Conservation (phyloP, 2,329 filamentous ascomycete genomes). For the Alternaria gaisen region DNA sequence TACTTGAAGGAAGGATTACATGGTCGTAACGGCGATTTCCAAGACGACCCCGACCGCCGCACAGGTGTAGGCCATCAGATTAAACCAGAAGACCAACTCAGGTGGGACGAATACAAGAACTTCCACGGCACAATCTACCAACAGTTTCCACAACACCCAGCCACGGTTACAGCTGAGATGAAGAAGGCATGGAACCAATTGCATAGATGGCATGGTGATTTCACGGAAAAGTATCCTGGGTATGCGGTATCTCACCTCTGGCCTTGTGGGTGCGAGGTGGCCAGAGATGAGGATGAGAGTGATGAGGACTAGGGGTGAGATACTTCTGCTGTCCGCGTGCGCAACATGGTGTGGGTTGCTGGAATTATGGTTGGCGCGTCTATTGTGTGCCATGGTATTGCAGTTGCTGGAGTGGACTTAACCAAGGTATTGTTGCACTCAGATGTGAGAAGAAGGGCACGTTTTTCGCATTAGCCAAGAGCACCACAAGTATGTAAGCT, state of each 20-base stretch:
- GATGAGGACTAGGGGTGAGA: conserved; percentile 25
- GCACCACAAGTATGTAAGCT: background rate
- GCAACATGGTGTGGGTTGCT: background rate
- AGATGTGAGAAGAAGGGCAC: background rate
- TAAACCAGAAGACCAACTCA: conserved; percentile 18
- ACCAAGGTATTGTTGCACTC: background rate
- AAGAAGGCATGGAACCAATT: conserved; percentile 3
- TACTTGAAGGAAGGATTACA: conserved; percentile 36
- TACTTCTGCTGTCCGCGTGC: background rate
- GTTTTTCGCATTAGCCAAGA: background rate
- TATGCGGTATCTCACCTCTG: conserved; percentile 23
- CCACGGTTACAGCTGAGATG: background rate
- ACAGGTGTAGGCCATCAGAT: conserved; percentile 33
- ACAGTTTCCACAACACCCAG: conserved; percentile 1
- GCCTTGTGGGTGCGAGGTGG: conserved; percentile 39
- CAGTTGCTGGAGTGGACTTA: background rate
- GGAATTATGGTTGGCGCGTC: background rate
- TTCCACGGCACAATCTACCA: background rate
- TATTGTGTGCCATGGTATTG: background rate
- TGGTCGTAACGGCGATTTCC: conserved; percentile 29
- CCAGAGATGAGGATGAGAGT: conserved; percentile 14
- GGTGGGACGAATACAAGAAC: conserved; percentile 5
- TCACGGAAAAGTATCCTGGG: conserved; percentile 32
- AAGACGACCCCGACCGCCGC: conserved; percentile 22
- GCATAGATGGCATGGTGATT: conserved; percentile 24